Evolutionary conservation across 2,329 filamentous ascomycete genomes (phyloP).

Genomic region (Cryphonectria nitschkei): DNA sequence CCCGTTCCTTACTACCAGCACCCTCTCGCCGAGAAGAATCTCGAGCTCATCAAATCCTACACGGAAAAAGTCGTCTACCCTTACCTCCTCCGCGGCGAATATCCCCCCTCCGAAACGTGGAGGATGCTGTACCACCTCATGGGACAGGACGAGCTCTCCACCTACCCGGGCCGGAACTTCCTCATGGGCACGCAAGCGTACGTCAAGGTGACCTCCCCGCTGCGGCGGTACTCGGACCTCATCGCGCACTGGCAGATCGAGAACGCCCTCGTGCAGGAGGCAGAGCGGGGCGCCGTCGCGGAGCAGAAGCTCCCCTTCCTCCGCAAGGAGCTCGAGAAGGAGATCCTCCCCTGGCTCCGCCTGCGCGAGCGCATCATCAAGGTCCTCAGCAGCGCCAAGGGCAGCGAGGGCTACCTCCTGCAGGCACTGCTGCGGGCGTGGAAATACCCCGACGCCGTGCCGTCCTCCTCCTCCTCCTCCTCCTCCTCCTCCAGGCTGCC

Average conservation of each 20-base stretch:
- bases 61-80: slow-evolving; percentile 45
- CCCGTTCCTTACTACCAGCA: slow-evolving; percentile 63
- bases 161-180: slow-evolving; percentile 58
- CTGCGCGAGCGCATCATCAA: slow-evolving; percentile 57
- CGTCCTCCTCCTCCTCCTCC: neutral
- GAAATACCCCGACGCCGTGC: slow-evolving; percentile 46
- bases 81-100: slow-evolving; percentile 40
- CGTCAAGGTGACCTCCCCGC: slow-evolving; percentile 65
- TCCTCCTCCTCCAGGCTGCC: slow-evolving; percentile 41
- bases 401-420: slow-evolving; percentile 56
- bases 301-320: slow-evolving; percentile 51
- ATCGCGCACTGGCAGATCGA: slow-evolving; percentile 70
- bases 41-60: slow-evolving; percentile 43
- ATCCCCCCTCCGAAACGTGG: slow-evolving; percentile 38
- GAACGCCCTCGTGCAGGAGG: slow-evolving; percentile 55
- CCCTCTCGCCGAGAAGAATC: slow-evolving; percentile 44
- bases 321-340: slow-evolving; percentile 43
- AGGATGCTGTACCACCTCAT: slow-evolving; percentile 42
- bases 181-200: slow-evolving; percentile 64
- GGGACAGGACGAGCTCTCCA: slow-evolving; percentile 57
- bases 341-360: slow-evolving; percentile 54
- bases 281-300: slow-evolving; percentile 35
- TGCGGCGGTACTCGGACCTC: slow-evolving; percentile 67
- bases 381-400: slow-evolving; percentile 47
- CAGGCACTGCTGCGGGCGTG: slow-evolving; percentile 65